Base-by-base conservation (phyloP, 1,284 basidiomycete species). In the Ganoderma sp. region DNA sequence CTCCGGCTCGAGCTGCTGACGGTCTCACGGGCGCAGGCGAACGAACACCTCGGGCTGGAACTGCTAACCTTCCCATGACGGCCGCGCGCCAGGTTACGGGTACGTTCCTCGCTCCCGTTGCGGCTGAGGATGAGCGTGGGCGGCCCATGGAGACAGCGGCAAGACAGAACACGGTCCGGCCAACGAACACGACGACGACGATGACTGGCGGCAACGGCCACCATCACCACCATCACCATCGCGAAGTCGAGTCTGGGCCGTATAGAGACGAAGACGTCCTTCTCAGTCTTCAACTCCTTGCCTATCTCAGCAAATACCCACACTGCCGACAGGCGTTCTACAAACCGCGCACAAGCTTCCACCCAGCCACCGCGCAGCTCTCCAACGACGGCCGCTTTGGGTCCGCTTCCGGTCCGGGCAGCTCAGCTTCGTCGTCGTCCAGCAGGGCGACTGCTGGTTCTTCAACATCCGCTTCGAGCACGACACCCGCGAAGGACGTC, bases 291-390 rank as follows among this genome's bases (percentile, higher is more conserved):
- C 97, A 99, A 80, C 87, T 99, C 1, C 85, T 99, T 0, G 98
- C 98, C 8, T 99, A 99, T 77, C 85, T 99, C 28, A 96, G 94
- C 81, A 99, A 99, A 80, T 99, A 99, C 78, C 95, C 97, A 0
- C 97, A 99, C 79, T 97, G 99, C 3, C 86, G 97, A n/a, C 91
- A 96, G 73, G 94, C 96, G 7, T 99, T 99, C 79, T 98, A 99
- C 80, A 93, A 94, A 78, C 89, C 89, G 0, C 87, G 94, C 0
- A 77, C 83, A 25, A 87, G 88, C 19, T 93, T 93, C 78, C 91
- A 93, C 75, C 91, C 91, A 0, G 91, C 90, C 4, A 86, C 84
- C 45, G 82, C 84, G 6, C 80, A 81, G 66, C 74, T 85, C 22
- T 66, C 72, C n/a, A 68, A 65, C 59, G 68, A 39, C n/a, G 57